Percentiles rank a stretch among this genome's conserved stretches.
These are phyloP conservation scores for Malassezia sympodialis DNA, from an alignment of 1,284 basidiomycete species.

Conservation along the genomic window DNA sequence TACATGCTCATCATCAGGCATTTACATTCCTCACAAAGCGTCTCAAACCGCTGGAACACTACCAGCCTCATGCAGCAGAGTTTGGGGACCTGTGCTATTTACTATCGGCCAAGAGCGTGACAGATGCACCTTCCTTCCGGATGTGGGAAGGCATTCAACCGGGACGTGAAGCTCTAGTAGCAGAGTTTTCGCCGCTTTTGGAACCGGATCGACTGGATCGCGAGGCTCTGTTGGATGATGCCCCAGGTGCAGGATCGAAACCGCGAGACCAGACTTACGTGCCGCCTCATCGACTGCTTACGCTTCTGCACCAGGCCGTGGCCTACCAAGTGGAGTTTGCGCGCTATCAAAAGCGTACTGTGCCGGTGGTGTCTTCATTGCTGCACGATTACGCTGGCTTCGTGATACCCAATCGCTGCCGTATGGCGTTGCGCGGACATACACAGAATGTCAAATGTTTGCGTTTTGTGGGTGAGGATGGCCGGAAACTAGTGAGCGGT, in stretches of 20 bases:
- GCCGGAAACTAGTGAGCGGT: constrained; percentile 49
- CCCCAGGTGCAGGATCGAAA: not conserved
- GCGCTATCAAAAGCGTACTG: constrained; percentile 43
- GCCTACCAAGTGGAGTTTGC: constrained; percentile 51
- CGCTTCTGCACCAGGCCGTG: constrained; percentile 51
- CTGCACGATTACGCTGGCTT: constrained; percentile 38
- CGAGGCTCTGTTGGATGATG: constrained; percentile 14
- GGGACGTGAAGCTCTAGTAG: constrained; percentile 49
- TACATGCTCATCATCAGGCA: constrained; percentile 25
- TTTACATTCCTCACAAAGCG: constrained; percentile 53
- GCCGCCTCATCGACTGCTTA: constrained; percentile 49
- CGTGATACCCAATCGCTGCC: constrained; percentile 33
- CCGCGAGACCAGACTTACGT: constrained; percentile 31
- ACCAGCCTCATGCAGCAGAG: constrained; percentile 52
- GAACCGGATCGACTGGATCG: constrained; percentile 38
- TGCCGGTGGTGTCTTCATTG: constrained; percentile 40
- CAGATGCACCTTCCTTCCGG: constrained; percentile 51
- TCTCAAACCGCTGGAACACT: constrained; percentile 53
- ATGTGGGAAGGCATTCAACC: constrained; percentile 52
- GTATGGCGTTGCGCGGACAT: constrained; percentile 47
- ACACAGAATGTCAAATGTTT: constrained; percentile 51
- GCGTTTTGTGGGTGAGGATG: constrained; percentile 49
- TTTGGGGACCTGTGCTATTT: constrained; percentile 52
- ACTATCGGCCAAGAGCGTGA: constrained; percentile 49
- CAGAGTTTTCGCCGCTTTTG: constrained; percentile 38